Conservation (phyloP, 129 eudicot species). For the Flaveria sonorensis region DNA sequence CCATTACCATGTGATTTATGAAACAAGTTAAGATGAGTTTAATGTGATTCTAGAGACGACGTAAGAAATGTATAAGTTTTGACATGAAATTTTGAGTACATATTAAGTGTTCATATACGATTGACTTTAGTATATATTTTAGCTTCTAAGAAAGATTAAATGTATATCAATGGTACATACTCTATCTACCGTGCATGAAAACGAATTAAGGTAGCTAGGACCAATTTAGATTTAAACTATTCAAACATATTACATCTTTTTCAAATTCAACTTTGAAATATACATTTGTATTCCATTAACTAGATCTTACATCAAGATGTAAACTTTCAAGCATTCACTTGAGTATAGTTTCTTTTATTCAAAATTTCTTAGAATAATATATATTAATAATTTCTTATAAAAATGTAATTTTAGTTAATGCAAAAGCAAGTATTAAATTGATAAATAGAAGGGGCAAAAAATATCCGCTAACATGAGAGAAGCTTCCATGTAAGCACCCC, state of each 20-base stretch:
- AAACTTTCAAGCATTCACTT: background rate
- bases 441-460: slow-evolving; percentile 19
- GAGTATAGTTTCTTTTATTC: background rate
- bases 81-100: slow-evolving; percentile 1
- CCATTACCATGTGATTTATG: too few species aligned
- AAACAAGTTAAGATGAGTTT: too few species aligned
- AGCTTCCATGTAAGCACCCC: slow-evolving; percentile 43
- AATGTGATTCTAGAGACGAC: background rate
- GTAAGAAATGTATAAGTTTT: background rate
- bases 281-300: background rate
- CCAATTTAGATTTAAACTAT: slow-evolving; percentile 28
- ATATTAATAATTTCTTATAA: background rate
- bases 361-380: too few species aligned
- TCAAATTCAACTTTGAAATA: slow-evolving; percentile 13
- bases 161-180: slow-evolving; percentile 16
- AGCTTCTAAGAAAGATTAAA: slow-evolving; percentile 27
- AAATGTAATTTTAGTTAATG: slow-evolving; percentile 17
- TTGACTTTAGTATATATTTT: slow-evolving; percentile 28
- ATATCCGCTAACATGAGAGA: slow-evolving; percentile 25
- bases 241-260: background rate
- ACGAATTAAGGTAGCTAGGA: slow-evolving; percentile 6
- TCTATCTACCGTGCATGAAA: slow-evolving; percentile 8
- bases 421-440: slow-evolving; percentile 25
- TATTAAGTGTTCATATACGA: slow-evolving; percentile 24
- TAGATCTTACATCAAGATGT: background rate